Base-by-base conservation (phyloP, 495 filamentous ascomycete genomes). In the Penicillium roqueforti region DNA sequence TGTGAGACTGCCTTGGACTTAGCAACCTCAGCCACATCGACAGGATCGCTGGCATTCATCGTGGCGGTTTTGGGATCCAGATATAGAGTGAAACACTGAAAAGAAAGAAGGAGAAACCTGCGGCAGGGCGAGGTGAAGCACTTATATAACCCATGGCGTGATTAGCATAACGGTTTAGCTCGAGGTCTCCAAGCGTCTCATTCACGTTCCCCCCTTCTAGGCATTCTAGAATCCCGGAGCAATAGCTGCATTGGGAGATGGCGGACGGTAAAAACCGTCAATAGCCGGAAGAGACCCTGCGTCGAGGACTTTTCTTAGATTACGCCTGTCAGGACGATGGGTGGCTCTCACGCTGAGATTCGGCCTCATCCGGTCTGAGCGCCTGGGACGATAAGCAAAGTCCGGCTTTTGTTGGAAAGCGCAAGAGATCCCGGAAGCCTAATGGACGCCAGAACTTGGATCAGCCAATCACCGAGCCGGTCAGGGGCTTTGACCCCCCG, bases 41-140 rank as follows among this genome's bases (percentile, higher is more conserved):
- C 50, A 1, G 68, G 60, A 38, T 73, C 64, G 32, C 64, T 66
- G 20, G 57, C 45, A 45, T 70, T 69, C 69, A 73, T 73, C 25
- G 41, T 62, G 56, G 37, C 16, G 9, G 4, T 45, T 37, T 9
- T 29, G 32, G 18, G 29, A 28, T 31, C 23, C 29, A 36, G 19
- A 49, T n/a, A 16, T 22, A 31, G 28, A 34, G 25, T 39, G 49
- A 25, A 20, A 46, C 47, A 20, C 51, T 56, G 14, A 42, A 40
- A 46, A 38, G 23, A 22, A 48, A 19, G 26, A 47, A 37, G 46
- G 37, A 26, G 20, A 20, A 50, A 40, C 23, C 16, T 16, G 23
- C 0, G 32, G 9, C 19, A 22, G 6, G 29, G 46, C 3, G 31
- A 26, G 5, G 8, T 42, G 10, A 13, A 29, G 42, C 32, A 40